These are phyloP conservation scores for Backusella parvicylindrica DNA, from an alignment of 192 early-diverging fungal species.

Conservation along the genomic window DNA sequence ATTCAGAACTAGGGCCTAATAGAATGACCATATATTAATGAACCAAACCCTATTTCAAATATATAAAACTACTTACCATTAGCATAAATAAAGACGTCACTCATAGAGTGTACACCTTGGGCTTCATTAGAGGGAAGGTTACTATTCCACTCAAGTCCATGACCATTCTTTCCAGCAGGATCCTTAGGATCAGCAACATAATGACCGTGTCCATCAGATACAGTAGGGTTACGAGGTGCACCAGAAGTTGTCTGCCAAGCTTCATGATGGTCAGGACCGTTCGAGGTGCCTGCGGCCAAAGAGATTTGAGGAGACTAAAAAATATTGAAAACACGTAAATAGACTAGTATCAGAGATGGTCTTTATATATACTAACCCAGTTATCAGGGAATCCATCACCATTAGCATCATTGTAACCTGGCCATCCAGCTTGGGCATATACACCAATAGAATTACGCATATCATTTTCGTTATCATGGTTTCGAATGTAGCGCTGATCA, in stretches of 20 bases:
- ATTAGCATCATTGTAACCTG: conserved; percentile 39
- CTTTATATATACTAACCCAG: conserved; percentile 18
- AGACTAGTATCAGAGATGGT: background rate
- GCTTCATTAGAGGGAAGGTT: conserved; percentile 22
- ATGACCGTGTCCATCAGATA: conserved; percentile 23
- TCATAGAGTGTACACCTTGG: conserved; percentile 45
- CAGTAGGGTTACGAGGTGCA: conserved; percentile 37
- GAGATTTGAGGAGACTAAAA: conserved; percentile 33
- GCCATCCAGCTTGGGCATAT: conserved; percentile 48
- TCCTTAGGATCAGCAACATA: conserved; percentile 25
- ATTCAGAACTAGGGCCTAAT: conserved; percentile 34
- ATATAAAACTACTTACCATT: conserved; percentile 1
- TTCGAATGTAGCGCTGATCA: conserved; percentile 52
- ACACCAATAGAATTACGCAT: conserved; percentile 47
- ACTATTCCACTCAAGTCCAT: conserved; percentile 27
- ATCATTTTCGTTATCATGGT: conserved; percentile 33
- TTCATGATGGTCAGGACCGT: conserved; percentile 41
- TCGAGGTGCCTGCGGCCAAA: conserved; percentile 41
- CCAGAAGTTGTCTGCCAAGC: conserved; percentile 40
- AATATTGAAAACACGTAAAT: background rate
- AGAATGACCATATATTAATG: background rate
- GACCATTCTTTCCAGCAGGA: conserved; percentile 14
- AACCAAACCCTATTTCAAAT: too few relatives aligned
- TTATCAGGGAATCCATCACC: conserved; percentile 50
- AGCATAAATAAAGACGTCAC: conserved; percentile 46